Evolutionary conservation across 441 rosid species (phyloP).

Genomic region (Isatis lusitanica): DNA sequence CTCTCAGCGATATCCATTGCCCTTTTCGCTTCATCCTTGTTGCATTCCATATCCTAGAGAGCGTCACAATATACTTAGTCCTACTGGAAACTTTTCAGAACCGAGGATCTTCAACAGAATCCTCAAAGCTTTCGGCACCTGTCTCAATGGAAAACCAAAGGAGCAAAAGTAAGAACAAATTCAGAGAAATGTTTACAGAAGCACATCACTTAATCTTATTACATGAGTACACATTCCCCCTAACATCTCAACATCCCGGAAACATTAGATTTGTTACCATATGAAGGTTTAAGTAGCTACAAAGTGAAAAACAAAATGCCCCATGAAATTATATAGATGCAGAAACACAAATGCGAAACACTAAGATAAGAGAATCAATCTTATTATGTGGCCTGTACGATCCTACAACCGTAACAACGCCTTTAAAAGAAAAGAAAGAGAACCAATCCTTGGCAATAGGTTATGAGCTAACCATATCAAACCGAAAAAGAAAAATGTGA

Average conservation of each 20-base stretch:
- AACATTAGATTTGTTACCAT: constrained; percentile 17
- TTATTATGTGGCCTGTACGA: constrained; percentile 16
- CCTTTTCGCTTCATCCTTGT: constrained; percentile 86
- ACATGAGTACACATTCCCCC: neutral
- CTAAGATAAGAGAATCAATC: neutral
- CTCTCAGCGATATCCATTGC: constrained; percentile 90
- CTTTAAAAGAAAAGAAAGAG: neutral
- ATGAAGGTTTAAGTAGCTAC: neutral
- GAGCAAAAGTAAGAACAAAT: neutral
- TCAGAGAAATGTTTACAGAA: constrained; percentile 9
- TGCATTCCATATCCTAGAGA: constrained; percentile 72
- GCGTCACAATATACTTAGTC: neutral
- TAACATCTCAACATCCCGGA: neutral
- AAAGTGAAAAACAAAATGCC: neutral
- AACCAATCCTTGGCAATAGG: constrained; percentile 5
- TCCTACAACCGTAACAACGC: neutral
- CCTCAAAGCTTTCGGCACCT: constrained; percentile 20
- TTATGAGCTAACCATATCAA: neutral
- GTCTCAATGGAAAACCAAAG: constrained; percentile 4
- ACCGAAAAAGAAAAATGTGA: neutral
- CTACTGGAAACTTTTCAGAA: neutral
- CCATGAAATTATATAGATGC: constrained; percentile 1
- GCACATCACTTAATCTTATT: neutral
- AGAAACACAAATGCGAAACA: constrained; percentile 20
- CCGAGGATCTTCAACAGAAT: constrained; percentile 22